Base-by-base conservation (phyloP, 2,329 filamentous ascomycete genomes). In the Pyrenochaeta sp. region DNA sequence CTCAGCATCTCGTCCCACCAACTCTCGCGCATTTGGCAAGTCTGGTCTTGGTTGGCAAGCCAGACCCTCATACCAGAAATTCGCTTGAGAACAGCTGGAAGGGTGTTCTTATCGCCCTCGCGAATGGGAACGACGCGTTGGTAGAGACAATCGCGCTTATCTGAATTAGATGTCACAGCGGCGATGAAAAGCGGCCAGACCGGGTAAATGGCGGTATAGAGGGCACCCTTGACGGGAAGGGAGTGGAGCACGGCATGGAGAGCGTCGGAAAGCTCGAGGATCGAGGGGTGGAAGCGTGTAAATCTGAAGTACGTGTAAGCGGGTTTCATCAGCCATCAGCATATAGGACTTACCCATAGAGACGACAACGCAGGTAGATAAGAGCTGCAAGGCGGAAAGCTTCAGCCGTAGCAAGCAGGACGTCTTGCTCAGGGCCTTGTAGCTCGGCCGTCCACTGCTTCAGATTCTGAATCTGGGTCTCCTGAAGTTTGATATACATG, bases 1-100 rank as follows among this genome's bases (percentile, higher is more conserved):
- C 63, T 60, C 3, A 75, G 54, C 73, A 75, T 75, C 54, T 74
- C 72, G 25, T 74, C 72, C 73, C 73, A 74, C 73, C 73, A 75
- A 19, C 71, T 66, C 7, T 72, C 64, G 25, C 64, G 61, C 28
- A 60, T 59, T 25, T 63, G 65, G 24, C 59, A 61, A 1, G 44
- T 51, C 1, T 62, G n/a, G n/a, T 74, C 71, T 45, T 73, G 72
- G 5, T 66, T 68, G 1, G 69, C 72, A 22, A 75, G 66, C 70
- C 73, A 75, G 25, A 69, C 64, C 1, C 72, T 61, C 56, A 74
- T 47, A 19, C 71, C 68, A 13, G 69, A 72, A 6, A 75, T 56
- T 34, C 73, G 72, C 57, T 66, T 67, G 37, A 75, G 58, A 24
- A 75, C 72, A 5, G 70, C 64, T 4, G 70, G 66, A 24, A 75